Base-by-base conservation (phyloP, 1,284 basidiomycete genomes). In the Clitocybe nebularis region DNA sequence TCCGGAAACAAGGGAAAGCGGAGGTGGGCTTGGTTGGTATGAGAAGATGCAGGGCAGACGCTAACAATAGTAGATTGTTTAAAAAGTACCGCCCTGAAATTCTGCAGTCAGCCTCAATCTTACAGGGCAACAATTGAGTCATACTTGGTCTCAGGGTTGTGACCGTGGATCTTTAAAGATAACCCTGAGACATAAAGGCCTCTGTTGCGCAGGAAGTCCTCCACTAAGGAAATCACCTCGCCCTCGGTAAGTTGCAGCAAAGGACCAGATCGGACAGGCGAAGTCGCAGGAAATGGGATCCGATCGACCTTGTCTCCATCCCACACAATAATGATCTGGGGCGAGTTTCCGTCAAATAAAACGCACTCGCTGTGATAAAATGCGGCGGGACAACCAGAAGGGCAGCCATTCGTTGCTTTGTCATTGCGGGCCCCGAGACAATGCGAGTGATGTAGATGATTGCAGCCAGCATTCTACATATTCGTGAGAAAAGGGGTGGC, bases 381-480 rank as follows among this genome's bases (percentile, higher is more conserved):
- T 17, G 13, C 4, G 14, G 17, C 14, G 9, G 44, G 22, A 13
- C 44, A 46, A 6, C 44, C 44, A n/a, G 44, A 46, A 13, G 44
- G 44, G 14, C 44, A 46, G 4, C 39, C 44, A 7, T 23, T 4
- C 29, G 24, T 23, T 13, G 7, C 26, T n/a, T 20, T 16, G 11
- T 19, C 28, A 22, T 24, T 28, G 3, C 47, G 51, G 1, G 44
- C 14, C 3, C 50, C 52, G 7, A 60, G 19, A 39, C 58, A 60
- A 39, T 60, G 58, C 2, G 55, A 52, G 26, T 60, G 58, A 33
- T 58, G 56, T 5, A 57, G 32, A 37, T 60, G 56, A 1, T 45
- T 46, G 30, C 58, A 60, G 4, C 53, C 54, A 16, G 53, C 54
- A 30, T 60, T 60, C 57, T 59, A 33, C 4, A 3, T 19, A 23